Conservation (phyloP, 345 rosid genomes). For the Eucalyptus fibrosa region DNA sequence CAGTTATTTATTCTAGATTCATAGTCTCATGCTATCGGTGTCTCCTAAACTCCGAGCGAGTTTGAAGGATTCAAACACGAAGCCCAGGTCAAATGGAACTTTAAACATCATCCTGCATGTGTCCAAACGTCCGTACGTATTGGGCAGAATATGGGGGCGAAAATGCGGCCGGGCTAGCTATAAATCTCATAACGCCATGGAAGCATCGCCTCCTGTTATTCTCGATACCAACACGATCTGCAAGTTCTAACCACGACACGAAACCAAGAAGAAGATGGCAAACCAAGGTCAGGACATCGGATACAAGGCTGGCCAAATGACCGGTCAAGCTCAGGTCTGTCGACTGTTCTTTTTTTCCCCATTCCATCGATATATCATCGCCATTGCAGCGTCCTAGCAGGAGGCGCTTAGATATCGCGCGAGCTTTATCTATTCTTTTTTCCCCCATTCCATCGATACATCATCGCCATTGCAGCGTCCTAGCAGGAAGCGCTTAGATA, state of each 20-base stretch:
- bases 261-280: not conserved
- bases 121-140: not conserved
- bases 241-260: not conserved
- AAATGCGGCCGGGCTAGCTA: not conserved
- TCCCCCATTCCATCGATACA: not conserved
- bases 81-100: not conserved
- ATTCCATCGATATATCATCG: not conserved
- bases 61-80: not conserved
- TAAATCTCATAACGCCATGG: not conserved
- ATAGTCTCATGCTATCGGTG: not conserved
- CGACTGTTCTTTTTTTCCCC: not conserved
- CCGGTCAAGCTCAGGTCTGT: slow-evolving; percentile 2
- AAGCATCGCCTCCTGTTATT: not conserved
- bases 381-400: not conserved
- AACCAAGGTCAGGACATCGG: not conserved
- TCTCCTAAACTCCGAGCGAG: not conserved
- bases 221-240: not conserved
- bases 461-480: not conserved
- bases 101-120: not conserved
- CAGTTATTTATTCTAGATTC: not conserved
- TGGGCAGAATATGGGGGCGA: not conserved
- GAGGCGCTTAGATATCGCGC: not conserved
- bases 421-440: no score
- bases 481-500: not conserved
- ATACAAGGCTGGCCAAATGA: not conserved